Conservation (phyloP, 23 red algal species). For the Chondrus crispus region DNA sequence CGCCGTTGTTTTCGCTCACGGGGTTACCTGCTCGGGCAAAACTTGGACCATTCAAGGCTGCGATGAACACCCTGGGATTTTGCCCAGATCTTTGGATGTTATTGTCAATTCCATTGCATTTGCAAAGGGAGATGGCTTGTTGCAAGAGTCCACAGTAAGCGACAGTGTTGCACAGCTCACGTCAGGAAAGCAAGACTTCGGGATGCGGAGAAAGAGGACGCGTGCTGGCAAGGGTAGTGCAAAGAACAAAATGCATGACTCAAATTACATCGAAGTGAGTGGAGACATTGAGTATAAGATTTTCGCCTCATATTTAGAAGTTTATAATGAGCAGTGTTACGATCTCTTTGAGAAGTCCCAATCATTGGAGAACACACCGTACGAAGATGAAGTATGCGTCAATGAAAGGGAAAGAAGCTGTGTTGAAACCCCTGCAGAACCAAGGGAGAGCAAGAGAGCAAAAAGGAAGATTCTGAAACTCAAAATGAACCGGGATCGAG, state of each 20-base stretch:
- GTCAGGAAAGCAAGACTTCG: background rate
- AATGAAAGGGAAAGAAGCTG: background rate
- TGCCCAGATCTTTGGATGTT: conserved; percentile 84
- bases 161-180: conserved; percentile 29
- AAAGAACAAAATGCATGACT: conserved; percentile 21
- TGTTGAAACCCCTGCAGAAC: too few species aligned
- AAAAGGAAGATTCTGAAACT: conserved; percentile 18
- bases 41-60: conserved; percentile 86
- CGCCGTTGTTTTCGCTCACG: conserved; percentile 92
- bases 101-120: conserved; percentile 74
- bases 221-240: background rate
- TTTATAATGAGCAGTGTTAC: conserved; percentile 82
- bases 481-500: conserved; percentile 11
- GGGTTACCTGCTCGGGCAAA: conserved; percentile 89
- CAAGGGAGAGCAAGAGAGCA: background rate
- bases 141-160: conserved; percentile 27
- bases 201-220: background rate
- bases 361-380: background rate
- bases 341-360: conserved; percentile 61
- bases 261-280: conserved; percentile 29
- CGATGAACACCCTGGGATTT: conserved; percentile 58
- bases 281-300: conserved; percentile 33
- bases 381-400: background rate
- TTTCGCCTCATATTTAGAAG: conserved; percentile 50
- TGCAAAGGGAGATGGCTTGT: conserved; percentile 40